Percentiles rank a stretch among this genome's conserved stretches.
Conservation (phyloP, 2,329 filamentous ascomycete species). For the Fusarium hostae region DNA sequence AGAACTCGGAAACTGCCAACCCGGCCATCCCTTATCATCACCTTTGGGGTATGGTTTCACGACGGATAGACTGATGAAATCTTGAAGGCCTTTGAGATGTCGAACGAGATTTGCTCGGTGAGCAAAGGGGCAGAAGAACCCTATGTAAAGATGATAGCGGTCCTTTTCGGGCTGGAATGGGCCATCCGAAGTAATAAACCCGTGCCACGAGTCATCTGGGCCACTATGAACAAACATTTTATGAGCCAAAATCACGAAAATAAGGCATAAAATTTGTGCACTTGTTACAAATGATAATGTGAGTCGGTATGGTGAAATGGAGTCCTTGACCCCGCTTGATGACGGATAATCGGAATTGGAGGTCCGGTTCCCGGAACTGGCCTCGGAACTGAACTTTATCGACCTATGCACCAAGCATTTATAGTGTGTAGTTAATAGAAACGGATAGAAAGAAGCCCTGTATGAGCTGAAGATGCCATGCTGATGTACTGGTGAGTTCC, state of each 20-base stretch:
- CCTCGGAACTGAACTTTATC: neutral
- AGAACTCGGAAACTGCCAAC: slow-evolving; percentile 67
- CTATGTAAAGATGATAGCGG: slow-evolving; percentile 71
- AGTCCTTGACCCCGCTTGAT: neutral
- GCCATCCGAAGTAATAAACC: slow-evolving; percentile 18
- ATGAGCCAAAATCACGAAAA: neutral
- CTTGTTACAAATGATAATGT: neutral
- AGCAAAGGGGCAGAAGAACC: slow-evolving; percentile 72
- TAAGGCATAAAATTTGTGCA: no score
- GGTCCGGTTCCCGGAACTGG: neutral
- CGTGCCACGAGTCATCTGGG: slow-evolving; percentile 44
- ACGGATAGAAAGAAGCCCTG: rapidly evolving
- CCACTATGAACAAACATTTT: slow-evolving; percentile 33
- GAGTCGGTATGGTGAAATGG: neutral
- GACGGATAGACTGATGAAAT: slow-evolving; percentile 71
- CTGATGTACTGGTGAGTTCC: neutral
- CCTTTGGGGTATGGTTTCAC: slow-evolving; percentile 76
- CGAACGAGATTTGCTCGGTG: slow-evolving; percentile 79
- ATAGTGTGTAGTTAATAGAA: neutral
- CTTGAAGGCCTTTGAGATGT: slow-evolving; percentile 77
- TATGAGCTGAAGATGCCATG: neutral
- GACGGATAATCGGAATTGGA: neutral
- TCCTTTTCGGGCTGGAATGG: slow-evolving; percentile 66
- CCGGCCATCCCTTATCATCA: slow-evolving; percentile 70
- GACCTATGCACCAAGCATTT: neutral